Evolutionary conservation across 2,329 filamentous ascomycete genomes (phyloP).

Genomic region (Apiospora malaysiana): DNA sequence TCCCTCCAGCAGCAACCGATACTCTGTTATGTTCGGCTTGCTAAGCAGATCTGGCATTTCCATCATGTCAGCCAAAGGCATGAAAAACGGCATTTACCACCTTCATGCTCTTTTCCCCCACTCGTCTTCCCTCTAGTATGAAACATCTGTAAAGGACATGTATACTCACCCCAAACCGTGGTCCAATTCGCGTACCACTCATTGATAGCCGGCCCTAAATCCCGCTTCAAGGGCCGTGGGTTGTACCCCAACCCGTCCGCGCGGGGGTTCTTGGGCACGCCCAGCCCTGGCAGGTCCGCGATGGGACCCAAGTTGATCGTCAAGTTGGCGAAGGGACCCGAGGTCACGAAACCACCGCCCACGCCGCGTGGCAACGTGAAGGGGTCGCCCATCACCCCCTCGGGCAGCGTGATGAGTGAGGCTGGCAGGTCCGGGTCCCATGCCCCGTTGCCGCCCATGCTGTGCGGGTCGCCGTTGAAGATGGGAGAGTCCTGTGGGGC

Average conservation of each 20-base stretch:
- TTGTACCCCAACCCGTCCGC: not conserved
- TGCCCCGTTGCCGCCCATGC: not conserved
- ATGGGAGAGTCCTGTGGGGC: not conserved
- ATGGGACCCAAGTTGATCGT: not conserved
- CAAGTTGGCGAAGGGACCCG: not conserved
- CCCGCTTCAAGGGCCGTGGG: not conserved
- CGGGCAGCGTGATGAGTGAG: not conserved
- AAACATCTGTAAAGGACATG: rapidly evolving
- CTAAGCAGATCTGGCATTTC: not conserved
- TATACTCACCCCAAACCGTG: not conserved
- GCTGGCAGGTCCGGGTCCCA: not conserved
- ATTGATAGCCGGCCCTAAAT: not conserved
- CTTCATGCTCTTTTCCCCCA: too few species aligned
- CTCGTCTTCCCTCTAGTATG: not conserved
- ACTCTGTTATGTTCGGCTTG: not conserved
- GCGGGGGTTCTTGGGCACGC: not conserved
- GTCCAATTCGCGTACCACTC: not conserved
- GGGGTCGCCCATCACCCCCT: not conserved
- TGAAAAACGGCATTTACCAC: too few species aligned
- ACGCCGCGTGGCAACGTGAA: not conserved
- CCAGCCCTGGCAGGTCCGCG: not conserved
- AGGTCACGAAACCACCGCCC: not conserved
- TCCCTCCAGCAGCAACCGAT: not conserved
- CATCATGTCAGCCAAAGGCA: not conserved
- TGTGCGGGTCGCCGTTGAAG: conserved; percentile 2